A percentile compares a stretch with the other conserved stretches of the same genome.
Conservation (phyloP, 257 asterid genomes). For the Nicotiana tomentosiformis region DNA sequence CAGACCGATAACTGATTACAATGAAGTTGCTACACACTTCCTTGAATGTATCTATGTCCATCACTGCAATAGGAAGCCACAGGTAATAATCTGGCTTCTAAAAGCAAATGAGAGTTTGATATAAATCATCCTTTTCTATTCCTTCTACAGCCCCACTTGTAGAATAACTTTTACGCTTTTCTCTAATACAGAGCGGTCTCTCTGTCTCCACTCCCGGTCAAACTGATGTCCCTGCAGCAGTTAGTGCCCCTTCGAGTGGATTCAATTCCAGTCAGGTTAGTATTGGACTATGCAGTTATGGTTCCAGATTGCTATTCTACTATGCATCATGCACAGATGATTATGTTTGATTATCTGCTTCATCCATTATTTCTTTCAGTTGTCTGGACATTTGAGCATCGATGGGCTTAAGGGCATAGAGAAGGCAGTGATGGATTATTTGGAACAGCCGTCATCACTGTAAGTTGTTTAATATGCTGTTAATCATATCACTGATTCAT, state of each 20-base stretch:
- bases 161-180: background rate
- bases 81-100: constrained; percentile 36
- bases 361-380: constrained; percentile 25
- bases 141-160: background rate
- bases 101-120: background rate
- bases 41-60: constrained; percentile 64
- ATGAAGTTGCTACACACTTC: constrained; percentile 77
- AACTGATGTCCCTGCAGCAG: constrained; percentile 17
- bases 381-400: constrained; percentile 47
- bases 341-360: constrained; percentile 7
- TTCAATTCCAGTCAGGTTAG: constrained; percentile 50
- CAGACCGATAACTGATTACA: constrained; percentile 70
- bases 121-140: background rate
- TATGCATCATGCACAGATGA: background rate
- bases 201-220: constrained; percentile 18
- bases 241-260: constrained; percentile 25
- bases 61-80: constrained; percentile 30
- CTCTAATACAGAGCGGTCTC: constrained; percentile 31
- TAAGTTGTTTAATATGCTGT: constrained; percentile 30
- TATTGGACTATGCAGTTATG: constrained; percentile 1
- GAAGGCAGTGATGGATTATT: constrained; percentile 56
- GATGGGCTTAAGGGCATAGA: constrained; percentile 69
- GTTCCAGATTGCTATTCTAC: background rate
- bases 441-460: constrained; percentile 58
- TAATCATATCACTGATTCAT: background rate